Evolutionary conservation across 495 filamentous ascomycete species (phyloP), one percentile per base, ranked within the genome.

Genomic region (Cairneyella variabilis): DNA sequence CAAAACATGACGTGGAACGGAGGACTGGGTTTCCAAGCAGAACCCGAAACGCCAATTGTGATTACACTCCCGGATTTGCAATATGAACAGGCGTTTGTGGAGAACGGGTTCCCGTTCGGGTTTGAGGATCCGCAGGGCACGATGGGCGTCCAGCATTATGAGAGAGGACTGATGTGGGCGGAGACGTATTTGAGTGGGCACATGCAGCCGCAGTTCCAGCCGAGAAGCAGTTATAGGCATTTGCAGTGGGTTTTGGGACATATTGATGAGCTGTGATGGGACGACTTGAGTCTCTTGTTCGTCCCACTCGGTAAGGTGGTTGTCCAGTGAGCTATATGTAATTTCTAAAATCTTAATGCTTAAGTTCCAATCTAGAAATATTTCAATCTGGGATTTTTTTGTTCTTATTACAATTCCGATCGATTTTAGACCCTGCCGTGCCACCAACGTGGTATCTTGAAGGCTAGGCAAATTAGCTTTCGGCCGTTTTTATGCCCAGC

Each of bases 1-100:
- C 82, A 86, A 65, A 85, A 85, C 64, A 83, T 85, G 79, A 87
- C 82, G 3, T 87, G 81, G 79, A 77, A 81, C 54, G 82, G 83
- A 20, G 62, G 71, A 21, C 74, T 84, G n/a, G 83, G 83, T 0
- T 86, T 86, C 70, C 66, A 77, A 51, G 25, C 57, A 14, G 53
- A 64, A 30, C 77, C 76, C 65, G 62, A 2, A 64, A 69, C 5
- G 16, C 57, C 57, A 0, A 56, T 56, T 16, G 37, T 56, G 6
- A 60, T 60, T 17, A 56, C 74, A 73, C 53, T 60, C 70, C 53
- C 63, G 70, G 10, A 58, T 65, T 58, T 74, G 59, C 48, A 58
- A 55, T 22, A 69, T 51, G 46, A 53, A 22, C 39, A 60, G 3
- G 57, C 63, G 23, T 71, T 66, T 30, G 53, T 51, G 6, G 58